Conservation (phyloP, 2,329 filamentous ascomycete species). For the Ascochyta rabiei region DNA sequence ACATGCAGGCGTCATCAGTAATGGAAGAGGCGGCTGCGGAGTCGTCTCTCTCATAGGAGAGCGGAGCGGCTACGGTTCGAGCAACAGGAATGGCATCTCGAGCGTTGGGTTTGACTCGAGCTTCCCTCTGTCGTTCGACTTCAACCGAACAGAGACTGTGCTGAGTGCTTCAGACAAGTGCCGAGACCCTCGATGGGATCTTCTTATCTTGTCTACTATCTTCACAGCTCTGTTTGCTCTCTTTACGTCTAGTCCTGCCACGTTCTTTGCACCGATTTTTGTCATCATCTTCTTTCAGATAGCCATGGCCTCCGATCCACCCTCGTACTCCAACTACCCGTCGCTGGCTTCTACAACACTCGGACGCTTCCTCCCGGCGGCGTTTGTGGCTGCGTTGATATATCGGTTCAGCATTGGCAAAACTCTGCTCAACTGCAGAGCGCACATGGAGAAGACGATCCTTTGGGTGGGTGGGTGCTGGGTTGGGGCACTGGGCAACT, state of each 20-base stretch:
- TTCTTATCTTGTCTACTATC: conserved; percentile 41
- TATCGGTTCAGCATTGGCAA: conserved; percentile 37
- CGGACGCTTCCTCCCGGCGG: conserved; percentile 43
- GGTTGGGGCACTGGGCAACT: conserved; percentile 43
- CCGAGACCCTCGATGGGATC: conserved; percentile 42
- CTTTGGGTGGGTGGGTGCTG: conserved; percentile 46
- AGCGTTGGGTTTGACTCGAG: conserved; percentile 42
- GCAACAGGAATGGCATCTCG: conserved; percentile 37
- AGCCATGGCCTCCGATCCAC: conserved; percentile 46
- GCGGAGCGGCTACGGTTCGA: conserved; percentile 28
- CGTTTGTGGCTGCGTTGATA: conserved; percentile 37
- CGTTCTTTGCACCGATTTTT: conserved; percentile 41
- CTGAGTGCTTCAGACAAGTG: conserved; percentile 29
- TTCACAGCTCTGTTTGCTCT: conserved; percentile 41
- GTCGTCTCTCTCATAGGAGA: conserved; percentile 36
- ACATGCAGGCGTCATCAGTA: conserved; percentile 40
- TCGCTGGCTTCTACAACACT: conserved; percentile 41
- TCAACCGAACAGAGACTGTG: conserved; percentile 26
- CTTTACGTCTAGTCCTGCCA: conserved; percentile 36
- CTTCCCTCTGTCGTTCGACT: conserved; percentile 45
- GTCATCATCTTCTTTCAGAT: conserved; percentile 44
- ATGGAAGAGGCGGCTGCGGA: conserved; percentile 43
- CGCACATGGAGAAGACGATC: conserved; percentile 46
- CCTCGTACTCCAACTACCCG: conserved; percentile 36
- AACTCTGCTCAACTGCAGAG: conserved; percentile 36